Evolutionary conservation across 108 stramenopile genomes (phyloP).

Genomic region (Epithemia pelagica): DNA sequence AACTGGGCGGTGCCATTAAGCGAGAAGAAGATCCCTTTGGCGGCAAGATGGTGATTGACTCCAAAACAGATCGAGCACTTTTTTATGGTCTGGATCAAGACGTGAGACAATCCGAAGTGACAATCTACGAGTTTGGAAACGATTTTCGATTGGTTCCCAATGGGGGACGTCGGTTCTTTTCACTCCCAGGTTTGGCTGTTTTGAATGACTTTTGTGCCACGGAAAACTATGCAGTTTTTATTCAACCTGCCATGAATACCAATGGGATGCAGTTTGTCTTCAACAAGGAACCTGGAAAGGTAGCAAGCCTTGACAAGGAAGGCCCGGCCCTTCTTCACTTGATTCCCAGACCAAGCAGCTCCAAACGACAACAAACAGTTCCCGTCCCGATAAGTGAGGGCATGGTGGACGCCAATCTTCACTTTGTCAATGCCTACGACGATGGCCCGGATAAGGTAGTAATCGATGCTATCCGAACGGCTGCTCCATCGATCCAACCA

Average conservation of each 20-base stretch:
- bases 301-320: slow-evolving; percentile 18
- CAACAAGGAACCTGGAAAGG: slow-evolving; percentile 69
- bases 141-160: slow-evolving; percentile 61
- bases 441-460: slow-evolving; percentile 49
- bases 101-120: slow-evolving; percentile 43
- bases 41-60: slow-evolving; percentile 46
- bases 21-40: slow-evolving; percentile 63
- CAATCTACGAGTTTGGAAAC: slow-evolving; percentile 68
- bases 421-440: slow-evolving; percentile 76
- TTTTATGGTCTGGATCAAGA: slow-evolving; percentile 57
- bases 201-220: slow-evolving; percentile 73
- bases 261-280: slow-evolving; percentile 73
- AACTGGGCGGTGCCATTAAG: slow-evolving; percentile 72
- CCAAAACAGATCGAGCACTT: slow-evolving; percentile 52
- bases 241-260: slow-evolving; percentile 50
- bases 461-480: slow-evolving; percentile 72
- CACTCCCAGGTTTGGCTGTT: slow-evolving; percentile 65
- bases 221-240: slow-evolving; percentile 67
- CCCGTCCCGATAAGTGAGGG: slow-evolving; percentile 60
- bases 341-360: slow-evolving; percentile 45
- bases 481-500: slow-evolving; percentile 15
- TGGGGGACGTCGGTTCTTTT: slow-evolving; percentile 36
- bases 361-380: slow-evolving; percentile 30
- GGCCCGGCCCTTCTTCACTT: slow-evolving; percentile 44
- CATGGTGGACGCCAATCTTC: slow-evolving; percentile 53